phyloP scores from a whole-genome alignment of 176 grass and related monocot species.

The Thalia dealbata region DNA sequence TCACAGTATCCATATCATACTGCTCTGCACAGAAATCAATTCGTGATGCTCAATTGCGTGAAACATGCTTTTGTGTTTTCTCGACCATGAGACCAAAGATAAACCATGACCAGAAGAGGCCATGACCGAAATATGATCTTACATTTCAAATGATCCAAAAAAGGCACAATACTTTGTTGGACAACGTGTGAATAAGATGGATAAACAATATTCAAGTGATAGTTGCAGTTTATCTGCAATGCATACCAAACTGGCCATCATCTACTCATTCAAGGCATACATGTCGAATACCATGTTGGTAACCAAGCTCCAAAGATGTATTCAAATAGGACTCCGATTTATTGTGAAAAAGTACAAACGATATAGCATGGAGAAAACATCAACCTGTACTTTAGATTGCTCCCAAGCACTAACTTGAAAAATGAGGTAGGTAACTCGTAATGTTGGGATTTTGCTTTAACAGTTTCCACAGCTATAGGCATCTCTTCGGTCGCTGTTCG shows the following conservation, averaged over 20 bases:
- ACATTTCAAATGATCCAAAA: no score
- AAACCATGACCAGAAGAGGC: no score
- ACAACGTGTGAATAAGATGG: no score
- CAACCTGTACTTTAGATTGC: slow-evolving; percentile 85
- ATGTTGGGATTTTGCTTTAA: slow-evolving; percentile 73
- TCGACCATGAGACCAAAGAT: no score
- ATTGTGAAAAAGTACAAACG: background rate
- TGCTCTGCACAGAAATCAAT: no score
- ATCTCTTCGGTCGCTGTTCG: slow-evolving; percentile 61
- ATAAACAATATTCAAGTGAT: no score
- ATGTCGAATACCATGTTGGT: background rate
- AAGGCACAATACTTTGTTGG: no score
- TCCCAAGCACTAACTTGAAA: slow-evolving; percentile 77
- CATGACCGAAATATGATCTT: no score
- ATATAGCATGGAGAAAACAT: background rate
- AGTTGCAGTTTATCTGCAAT: no score
- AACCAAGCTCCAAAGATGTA: background rate
- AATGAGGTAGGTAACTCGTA: slow-evolving; percentile 86
- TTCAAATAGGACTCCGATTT: background rate
- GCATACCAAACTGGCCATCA: no score
- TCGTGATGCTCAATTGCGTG: no score
- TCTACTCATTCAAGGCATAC: background rate
- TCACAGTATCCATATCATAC: background rate
- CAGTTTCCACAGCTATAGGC: slow-evolving; percentile 79
- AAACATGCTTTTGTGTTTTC: no score